These are phyloP conservation scores for Berkeleyomyces rouxiae DNA, from an alignment of 2,329 filamentous ascomycete genomes.

Conservation along the genomic window DNA sequence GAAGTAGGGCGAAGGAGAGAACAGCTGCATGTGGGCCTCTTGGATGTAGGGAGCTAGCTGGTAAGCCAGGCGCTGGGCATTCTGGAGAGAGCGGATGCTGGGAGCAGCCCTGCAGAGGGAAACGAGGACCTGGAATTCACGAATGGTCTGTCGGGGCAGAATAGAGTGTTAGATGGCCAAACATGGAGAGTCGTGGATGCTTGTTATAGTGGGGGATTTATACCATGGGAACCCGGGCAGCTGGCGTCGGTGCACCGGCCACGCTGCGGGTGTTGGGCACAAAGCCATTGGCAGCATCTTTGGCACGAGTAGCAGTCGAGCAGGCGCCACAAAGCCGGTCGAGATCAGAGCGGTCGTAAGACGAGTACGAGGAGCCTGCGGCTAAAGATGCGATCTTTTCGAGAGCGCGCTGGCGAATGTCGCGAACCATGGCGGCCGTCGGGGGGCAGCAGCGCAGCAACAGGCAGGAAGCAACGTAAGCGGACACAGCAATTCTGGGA, in stretches of 20 bases:
- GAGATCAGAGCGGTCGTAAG: slow-evolving; percentile 46
- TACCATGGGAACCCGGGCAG: slow-evolving; percentile 46
- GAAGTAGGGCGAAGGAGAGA: slow-evolving; percentile 67
- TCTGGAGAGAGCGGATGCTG: slow-evolving; percentile 49
- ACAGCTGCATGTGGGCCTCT: slow-evolving; percentile 64
- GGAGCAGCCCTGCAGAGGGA: slow-evolving; percentile 84
- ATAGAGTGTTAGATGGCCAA: neutral
- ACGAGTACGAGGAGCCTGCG: slow-evolving; percentile 33
- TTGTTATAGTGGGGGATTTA: slow-evolving; percentile 13
- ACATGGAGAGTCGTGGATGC: neutral
- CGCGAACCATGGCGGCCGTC: slow-evolving; percentile 27
- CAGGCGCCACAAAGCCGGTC: slow-evolving; percentile 44
- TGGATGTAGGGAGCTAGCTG: slow-evolving; percentile 74
- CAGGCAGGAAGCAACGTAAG: neutral
- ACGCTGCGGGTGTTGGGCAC: slow-evolving; percentile 1
- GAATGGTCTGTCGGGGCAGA: slow-evolving; percentile 48
- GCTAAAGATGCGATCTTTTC: slow-evolving; percentile 50
- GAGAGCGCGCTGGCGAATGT: slow-evolving; percentile 45
- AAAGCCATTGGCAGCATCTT: slow-evolving; percentile 31
- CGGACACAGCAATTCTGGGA: neutral
- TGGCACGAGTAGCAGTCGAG: slow-evolving; percentile 28
- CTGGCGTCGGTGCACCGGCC: slow-evolving; percentile 22
- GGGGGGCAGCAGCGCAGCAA: neutral
- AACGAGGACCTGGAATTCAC: slow-evolving; percentile 81
- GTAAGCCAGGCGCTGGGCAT: slow-evolving; percentile 60